Evolutionary conservation across 2,329 filamentous ascomycete genomes (phyloP).

Genomic region (Chaetomiaceae sp.): DNA sequence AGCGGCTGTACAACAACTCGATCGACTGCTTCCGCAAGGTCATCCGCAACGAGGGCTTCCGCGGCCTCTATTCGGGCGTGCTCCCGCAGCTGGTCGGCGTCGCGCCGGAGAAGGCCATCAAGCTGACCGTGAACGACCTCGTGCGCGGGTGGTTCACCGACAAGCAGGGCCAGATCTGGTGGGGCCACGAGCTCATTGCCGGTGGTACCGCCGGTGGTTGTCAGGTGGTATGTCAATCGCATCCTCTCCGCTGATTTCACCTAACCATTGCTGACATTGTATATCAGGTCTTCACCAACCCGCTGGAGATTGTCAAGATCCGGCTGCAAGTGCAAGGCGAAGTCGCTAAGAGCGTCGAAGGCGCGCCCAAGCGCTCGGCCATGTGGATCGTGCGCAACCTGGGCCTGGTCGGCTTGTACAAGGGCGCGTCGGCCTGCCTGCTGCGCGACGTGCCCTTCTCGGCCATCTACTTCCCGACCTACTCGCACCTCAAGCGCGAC

Average conservation of each 20-base stretch:
- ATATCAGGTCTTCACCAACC: conserved; percentile 84
- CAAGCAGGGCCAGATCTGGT: conserved; percentile 65
- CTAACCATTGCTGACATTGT: conserved; percentile 8
- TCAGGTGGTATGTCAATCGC: conserved; percentile 94
- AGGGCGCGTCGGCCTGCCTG: conserved; percentile 89
- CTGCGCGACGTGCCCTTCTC: conserved; percentile 97
- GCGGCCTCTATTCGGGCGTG: conserved; percentile 88
- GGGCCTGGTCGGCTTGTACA: conserved; percentile 90
- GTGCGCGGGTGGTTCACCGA: conserved; percentile 72
- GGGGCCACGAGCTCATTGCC: conserved; percentile 69
- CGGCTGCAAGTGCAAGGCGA: conserved; percentile 96
- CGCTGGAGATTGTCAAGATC: conserved; percentile 98
- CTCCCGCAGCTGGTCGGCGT: conserved; percentile 93
- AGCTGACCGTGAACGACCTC: conserved; percentile 95
- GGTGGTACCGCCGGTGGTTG: conserved; percentile 87
- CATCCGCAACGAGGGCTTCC: conserved; percentile 82
- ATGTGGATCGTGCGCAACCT: conserved; percentile 98
- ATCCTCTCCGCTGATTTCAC: background rate
- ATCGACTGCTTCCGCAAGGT: conserved; percentile 93
- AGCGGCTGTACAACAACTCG: conserved; percentile 93
- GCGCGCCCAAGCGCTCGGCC: conserved; percentile 78
- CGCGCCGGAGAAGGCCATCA: conserved; percentile 98
- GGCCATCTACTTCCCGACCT: conserved; percentile 97
- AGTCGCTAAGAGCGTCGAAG: conserved; percentile 79
- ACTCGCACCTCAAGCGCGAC: conserved; percentile 89